These are phyloP conservation scores for Pseudoscleropodium purum DNA, from an alignment of 225 moss, liverwort and hornwort genomes.

Conservation along the genomic window DNA sequence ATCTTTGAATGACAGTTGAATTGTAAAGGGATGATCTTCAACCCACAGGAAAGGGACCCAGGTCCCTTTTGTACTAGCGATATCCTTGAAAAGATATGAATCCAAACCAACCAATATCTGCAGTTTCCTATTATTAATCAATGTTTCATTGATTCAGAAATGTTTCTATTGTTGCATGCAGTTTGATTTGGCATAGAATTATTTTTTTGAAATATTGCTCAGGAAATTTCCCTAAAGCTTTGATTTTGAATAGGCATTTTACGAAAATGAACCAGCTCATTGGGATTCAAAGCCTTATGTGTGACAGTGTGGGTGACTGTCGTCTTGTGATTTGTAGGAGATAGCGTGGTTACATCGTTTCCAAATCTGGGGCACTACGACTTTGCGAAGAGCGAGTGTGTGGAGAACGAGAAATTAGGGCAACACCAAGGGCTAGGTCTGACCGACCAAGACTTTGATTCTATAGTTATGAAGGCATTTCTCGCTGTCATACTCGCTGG, in stretches of 20 bases:
- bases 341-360: constrained; percentile 8
- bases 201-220: background rate
- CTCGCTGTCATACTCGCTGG: background rate
- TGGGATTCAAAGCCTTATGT: background rate
- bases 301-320: background rate
- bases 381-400: constrained; percentile 36
- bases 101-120: background rate
- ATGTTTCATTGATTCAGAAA: background rate
- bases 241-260: background rate
- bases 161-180: background rate
- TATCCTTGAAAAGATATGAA: background rate
- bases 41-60: background rate
- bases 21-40: background rate
- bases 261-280: background rate
- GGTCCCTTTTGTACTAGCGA: too few species aligned
- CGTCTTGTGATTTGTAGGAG: constrained; percentile 20
- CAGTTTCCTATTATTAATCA: background rate
- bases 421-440: background rate
- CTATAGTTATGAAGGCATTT: background rate
- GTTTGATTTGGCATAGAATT: background rate
- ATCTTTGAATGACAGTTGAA: background rate
- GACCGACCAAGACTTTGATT: background rate
- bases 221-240: too few species aligned
- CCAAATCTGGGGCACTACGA: constrained; percentile 37
- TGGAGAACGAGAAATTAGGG: background rate